A percentile compares a stretch with the other conserved stretches of the same genome.
Evolutionary conservation across 345 rosid genomes (phyloP).

Genomic region (Toxicodendron radicans): DNA sequence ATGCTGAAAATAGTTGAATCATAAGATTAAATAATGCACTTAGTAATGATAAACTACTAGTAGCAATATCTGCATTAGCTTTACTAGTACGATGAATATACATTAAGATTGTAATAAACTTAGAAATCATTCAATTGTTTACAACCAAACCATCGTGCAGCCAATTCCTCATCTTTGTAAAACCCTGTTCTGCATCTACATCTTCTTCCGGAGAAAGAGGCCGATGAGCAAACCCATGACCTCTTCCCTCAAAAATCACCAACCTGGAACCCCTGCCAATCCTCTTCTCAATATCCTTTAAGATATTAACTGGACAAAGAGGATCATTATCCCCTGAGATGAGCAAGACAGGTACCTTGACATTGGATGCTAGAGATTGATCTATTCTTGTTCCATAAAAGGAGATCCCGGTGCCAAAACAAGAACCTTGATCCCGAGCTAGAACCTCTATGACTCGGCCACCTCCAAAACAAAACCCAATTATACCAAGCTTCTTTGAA

Average conservation of each 20-base stretch:
- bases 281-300: conserved; percentile 46
- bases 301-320: conserved; percentile 49
- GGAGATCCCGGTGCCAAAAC: conserved; percentile 65
- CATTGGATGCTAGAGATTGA: conserved; percentile 33
- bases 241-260: conserved; percentile 64
- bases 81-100: not conserved
- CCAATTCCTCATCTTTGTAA: conserved; percentile 68
- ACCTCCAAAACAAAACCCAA: conserved; percentile 90
- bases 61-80: not conserved
- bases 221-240: conserved; percentile 77
- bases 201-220: conserved; percentile 79
- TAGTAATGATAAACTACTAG: too few relatives aligned
- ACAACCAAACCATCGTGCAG: conserved; percentile 45
- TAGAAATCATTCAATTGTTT: conserved; percentile 19
- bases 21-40: too few relatives aligned
- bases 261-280: conserved; percentile 52
- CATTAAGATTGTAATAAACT: not conserved
- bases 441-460: conserved; percentile 66
- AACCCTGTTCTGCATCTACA: conserved; percentile 74
- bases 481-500: conserved; percentile 74
- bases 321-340: conserved; percentile 75
- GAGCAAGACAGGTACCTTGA: conserved; percentile 71
- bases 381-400: conserved; percentile 88
- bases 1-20: too few relatives aligned
- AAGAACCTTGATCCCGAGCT: conserved; percentile 49